These are phyloP conservation scores for Marasmius sp. DNA, from an alignment of 1,284 basidiomycete genomes.

Conservation along the genomic window DNA sequence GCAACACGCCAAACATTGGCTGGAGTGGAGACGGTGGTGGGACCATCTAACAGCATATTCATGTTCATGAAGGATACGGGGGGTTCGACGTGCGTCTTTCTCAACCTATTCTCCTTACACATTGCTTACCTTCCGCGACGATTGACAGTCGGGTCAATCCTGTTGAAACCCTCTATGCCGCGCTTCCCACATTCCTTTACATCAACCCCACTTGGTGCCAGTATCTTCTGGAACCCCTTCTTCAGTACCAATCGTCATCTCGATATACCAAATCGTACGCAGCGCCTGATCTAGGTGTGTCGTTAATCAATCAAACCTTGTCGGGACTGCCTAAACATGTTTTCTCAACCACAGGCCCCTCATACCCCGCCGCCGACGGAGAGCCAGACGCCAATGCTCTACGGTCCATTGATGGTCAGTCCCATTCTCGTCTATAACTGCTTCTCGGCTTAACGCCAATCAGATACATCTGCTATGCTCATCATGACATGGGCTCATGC, in stretches of 20 bases:
- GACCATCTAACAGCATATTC: conserved; percentile 17
- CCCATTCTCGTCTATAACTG: background rate
- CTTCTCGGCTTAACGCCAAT: background rate
- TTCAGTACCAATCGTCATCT: conserved; percentile 32
- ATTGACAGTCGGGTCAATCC: conserved; percentile 27
- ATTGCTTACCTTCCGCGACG: background rate
- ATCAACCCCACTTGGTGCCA: conserved; percentile 35
- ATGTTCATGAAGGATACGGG: conserved; percentile 39
- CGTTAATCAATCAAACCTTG: background rate
- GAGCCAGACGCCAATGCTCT: conserved; percentile 25
- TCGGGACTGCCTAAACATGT: too few relatives aligned
- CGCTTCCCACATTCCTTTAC: conserved; percentile 38
- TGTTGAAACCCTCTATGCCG: conserved; percentile 40
- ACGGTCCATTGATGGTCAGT: conserved; percentile 18
- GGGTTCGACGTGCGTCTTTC: conserved; percentile 11
- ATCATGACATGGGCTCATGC: conserved; percentile 21
- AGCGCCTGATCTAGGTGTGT: conserved; percentile 32
- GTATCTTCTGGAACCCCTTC: conserved; percentile 37
- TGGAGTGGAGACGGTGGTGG: background rate
- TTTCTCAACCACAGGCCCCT: conserved; percentile 1
- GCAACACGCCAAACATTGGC: background rate
- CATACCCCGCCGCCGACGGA: conserved; percentile 1
- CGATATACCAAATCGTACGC: conserved; percentile 25
- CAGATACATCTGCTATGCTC: conserved; percentile 18
- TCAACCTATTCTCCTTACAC: background rate